Conservation (phyloP, 345 rosid species). For the Lepidium africanum region DNA sequence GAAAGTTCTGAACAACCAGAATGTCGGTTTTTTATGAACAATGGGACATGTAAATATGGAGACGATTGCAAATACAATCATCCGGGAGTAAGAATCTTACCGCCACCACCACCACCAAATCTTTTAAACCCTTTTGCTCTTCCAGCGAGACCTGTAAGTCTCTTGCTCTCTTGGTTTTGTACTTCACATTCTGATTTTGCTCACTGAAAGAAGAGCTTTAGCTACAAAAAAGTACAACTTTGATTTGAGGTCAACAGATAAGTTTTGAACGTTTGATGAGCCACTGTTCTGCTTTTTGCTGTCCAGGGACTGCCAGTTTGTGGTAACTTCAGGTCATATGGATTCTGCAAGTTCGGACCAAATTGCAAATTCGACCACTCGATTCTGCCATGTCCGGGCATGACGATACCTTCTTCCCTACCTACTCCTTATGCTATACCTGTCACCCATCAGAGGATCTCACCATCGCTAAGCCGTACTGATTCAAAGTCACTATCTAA, state of each 20-base stretch:
- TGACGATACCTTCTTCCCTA: slow-evolving; percentile 8
- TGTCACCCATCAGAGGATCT: slow-evolving; percentile 15
- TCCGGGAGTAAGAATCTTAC: slow-evolving; percentile 44
- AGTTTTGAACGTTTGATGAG: neutral
- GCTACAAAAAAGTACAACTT: neutral
- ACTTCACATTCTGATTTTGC: neutral
- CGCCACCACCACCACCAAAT: slow-evolving; percentile 30
- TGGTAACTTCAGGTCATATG: slow-evolving; percentile 48
- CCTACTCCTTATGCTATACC: slow-evolving; percentile 3
- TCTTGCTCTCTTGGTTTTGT: neutral
- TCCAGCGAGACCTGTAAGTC: slow-evolving; percentile 68
- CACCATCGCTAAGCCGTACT: slow-evolving; percentile 7
- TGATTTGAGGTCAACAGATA: neutral
- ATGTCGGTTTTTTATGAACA: slow-evolving; percentile 68
- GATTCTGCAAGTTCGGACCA: slow-evolving; percentile 68
- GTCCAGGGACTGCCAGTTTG: slow-evolving; percentile 70
- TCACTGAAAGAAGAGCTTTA: neutral
- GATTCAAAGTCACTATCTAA: slow-evolving; percentile 3
- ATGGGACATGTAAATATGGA: slow-evolving; percentile 74
- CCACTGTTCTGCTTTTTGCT: neutral
- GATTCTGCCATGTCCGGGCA: slow-evolving; percentile 37
- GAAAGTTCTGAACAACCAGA: slow-evolving; percentile 68
- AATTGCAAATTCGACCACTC: slow-evolving; percentile 73
- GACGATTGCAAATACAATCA: slow-evolving; percentile 76
- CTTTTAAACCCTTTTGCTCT: slow-evolving; percentile 41